Evolutionary conservation across 148 eudicot genomes (phyloP).

Genomic region (Rhododendron vialii): DNA sequence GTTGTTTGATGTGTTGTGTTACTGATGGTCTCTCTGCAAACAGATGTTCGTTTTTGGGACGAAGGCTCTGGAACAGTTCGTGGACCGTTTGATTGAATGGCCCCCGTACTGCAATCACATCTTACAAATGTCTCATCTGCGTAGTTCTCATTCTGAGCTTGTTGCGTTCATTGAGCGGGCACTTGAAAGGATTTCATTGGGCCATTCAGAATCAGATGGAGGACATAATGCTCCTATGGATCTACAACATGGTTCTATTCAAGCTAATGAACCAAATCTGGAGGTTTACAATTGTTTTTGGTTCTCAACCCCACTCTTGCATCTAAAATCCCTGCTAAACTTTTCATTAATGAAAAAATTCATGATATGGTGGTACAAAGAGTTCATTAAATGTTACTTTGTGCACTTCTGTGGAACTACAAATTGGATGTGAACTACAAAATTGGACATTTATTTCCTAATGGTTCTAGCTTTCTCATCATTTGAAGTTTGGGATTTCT

Average conservation of each 20-base stretch:
- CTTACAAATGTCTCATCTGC: constrained; percentile 91
- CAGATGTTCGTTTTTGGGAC: constrained; percentile 95
- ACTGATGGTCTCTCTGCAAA: constrained; percentile 14
- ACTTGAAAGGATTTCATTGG: constrained; percentile 53
- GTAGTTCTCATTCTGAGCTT: constrained; percentile 67
- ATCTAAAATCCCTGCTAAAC: neutral
- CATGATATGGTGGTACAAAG: neutral
- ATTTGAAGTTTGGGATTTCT: neutral
- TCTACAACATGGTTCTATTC: constrained; percentile 44
- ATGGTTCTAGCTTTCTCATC: neutral
- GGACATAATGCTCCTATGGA: constrained; percentile 54
- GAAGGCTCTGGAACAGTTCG: constrained; percentile 81
- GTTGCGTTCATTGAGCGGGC: constrained; percentile 74
- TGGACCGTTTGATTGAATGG: constrained; percentile 87
- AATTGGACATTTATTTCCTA: neutral
- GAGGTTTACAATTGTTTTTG: constrained; percentile 44
- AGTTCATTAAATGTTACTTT: neutral
- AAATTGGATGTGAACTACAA: neutral
- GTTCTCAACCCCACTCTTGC: neutral
- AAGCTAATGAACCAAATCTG: constrained; percentile 28
- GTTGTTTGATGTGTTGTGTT: neutral
- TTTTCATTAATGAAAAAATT: neutral
- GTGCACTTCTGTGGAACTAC: neutral
- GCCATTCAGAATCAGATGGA: constrained; percentile 54
- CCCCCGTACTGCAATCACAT: constrained; percentile 96